Base-by-base conservation (phyloP, 2,329 filamentous ascomycete species). In the Sarocladium oryzae region DNA sequence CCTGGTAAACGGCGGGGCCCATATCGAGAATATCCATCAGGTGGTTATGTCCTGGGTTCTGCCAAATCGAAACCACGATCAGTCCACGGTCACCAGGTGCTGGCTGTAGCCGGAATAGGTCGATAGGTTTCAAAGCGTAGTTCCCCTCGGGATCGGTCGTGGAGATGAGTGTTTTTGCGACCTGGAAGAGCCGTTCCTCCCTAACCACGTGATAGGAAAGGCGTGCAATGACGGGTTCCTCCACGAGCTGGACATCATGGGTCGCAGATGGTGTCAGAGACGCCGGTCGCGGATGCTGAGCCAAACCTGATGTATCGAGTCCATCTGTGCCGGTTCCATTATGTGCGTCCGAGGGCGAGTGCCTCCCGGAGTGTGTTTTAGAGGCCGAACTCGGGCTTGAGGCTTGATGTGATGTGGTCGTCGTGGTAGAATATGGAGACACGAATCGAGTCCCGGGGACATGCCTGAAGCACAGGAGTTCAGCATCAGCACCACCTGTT, bases 141-240 rank as follows among this genome's bases (percentile, higher is more conserved):
- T 82, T 76, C 55, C 82, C 85, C 20, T 84, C 72, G 1, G 85
- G 85, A 63, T 95, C 89, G 23, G 82, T 84, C 13, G 83, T 82
- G 51, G 79, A 75, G 35, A 84, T 82, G 46, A 96, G 74, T 54
- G 76, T 81, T 67, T 86, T 89, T 62, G 85, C 82, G 57, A 93
- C 87, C 60, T 95, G 88, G 62, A 87, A 96, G 52, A 92, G 86
- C 55, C 91, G 78, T 71, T 97, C 91, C 58, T 96, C 82, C 7
- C 91, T 83, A 50, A 96, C 73, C 15, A 85, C 78, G 68, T 96
- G 89, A 55, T 81, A 85, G 0, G 91, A 96, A 40, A 96, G 77
- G 20, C 89, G 84, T 38, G 90, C 92, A 24, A 96, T 75, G 5
- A 96, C 84, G 7, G 79, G 77, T 55, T 82, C 77, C 67, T 82